Evolutionary conservation across 129 eudicot genomes (phyloP).

Genomic region (Chrysanthemum makinoi): DNA sequence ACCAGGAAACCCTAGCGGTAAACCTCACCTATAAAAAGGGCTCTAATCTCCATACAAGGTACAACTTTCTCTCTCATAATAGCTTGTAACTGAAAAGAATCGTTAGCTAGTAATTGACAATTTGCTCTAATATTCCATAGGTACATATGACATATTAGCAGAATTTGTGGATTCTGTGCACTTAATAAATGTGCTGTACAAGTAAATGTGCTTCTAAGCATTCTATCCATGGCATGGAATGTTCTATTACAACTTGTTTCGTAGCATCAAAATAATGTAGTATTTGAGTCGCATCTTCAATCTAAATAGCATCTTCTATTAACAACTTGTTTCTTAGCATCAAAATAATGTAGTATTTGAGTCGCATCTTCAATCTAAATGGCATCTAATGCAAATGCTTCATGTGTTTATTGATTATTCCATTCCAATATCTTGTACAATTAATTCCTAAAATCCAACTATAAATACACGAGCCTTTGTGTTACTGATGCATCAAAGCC

Average conservation of each 20-base stretch:
- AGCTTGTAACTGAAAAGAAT: neutral
- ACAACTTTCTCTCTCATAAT: neutral
- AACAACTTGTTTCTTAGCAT: conserved; percentile 29
- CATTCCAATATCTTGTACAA: neutral
- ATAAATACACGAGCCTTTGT: conserved; percentile 17
- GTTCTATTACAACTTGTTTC: conserved; percentile 27
- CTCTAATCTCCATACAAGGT: no score
- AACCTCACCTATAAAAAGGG: no score
- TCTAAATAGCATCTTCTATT: conserved; percentile 25
- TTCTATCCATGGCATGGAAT: conserved; percentile 21
- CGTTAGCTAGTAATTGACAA: neutral
- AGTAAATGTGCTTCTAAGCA: conserved; percentile 17
- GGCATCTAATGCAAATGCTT: conserved; percentile 27
- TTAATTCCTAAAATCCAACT: conserved; percentile 16
- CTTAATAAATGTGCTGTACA: neutral
- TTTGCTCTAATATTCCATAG: neutral
- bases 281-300: conserved; percentile 16
- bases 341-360: conserved; percentile 25
- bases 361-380: conserved; percentile 21
- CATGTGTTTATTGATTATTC: neutral
- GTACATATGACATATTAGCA: neutral
- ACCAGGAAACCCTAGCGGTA: no score
- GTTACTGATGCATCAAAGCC: conserved; percentile 16
- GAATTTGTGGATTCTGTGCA: conserved; percentile 3
- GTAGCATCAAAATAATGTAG: conserved; percentile 31